Conservation (phyloP, 495 filamentous ascomycete species). For the Daldinia loculata region DNA sequence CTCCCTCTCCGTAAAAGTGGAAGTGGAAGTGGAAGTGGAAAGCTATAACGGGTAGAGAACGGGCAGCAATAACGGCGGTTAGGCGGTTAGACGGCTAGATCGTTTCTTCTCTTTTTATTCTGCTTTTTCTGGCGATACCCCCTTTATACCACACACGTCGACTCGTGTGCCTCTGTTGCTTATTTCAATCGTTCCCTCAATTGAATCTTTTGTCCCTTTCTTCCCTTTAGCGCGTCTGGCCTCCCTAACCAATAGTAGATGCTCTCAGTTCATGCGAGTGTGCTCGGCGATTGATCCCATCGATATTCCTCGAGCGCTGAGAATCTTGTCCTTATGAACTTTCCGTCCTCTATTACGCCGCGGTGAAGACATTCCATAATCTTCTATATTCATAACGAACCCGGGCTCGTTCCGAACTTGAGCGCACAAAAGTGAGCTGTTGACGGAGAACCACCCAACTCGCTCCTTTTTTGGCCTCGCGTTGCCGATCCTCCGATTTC, state of each 20-base stretch:
- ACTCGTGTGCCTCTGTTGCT: conserved; percentile 46
- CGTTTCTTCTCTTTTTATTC: conserved; percentile 19
- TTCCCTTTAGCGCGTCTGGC: conserved; percentile 30
- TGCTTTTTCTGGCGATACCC: conserved; percentile 44
- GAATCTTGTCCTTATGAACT: conserved; percentile 23
- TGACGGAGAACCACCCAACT: conserved; percentile 18
- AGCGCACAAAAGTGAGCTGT: conserved; percentile 34
- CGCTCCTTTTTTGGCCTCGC: conserved; percentile 34
- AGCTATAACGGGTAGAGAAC: conserved; percentile 5
- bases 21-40: conserved; percentile 20
- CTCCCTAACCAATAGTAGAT: conserved; percentile 33
- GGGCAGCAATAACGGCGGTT: neutral
- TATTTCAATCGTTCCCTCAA: conserved; percentile 46
- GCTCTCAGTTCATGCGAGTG: conserved; percentile 30
- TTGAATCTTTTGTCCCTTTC: conserved; percentile 43
- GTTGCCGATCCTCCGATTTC: conserved; percentile 39
- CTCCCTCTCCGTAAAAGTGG: neutral
- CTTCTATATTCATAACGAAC: conserved; percentile 30
- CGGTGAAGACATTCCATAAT: conserved; percentile 38
- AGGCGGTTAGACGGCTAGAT: conserved; percentile 6
- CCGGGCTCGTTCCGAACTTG: conserved; percentile 17
- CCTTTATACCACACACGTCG: conserved; percentile 48
- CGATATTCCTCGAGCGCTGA: conserved; percentile 25
- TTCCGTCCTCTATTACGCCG: conserved; percentile 9
- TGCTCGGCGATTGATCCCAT: conserved; percentile 21